These are phyloP conservation scores for Volvox reticuliferus DNA, from an alignment of 139 green algal genomes.

Conservation along the genomic window DNA sequence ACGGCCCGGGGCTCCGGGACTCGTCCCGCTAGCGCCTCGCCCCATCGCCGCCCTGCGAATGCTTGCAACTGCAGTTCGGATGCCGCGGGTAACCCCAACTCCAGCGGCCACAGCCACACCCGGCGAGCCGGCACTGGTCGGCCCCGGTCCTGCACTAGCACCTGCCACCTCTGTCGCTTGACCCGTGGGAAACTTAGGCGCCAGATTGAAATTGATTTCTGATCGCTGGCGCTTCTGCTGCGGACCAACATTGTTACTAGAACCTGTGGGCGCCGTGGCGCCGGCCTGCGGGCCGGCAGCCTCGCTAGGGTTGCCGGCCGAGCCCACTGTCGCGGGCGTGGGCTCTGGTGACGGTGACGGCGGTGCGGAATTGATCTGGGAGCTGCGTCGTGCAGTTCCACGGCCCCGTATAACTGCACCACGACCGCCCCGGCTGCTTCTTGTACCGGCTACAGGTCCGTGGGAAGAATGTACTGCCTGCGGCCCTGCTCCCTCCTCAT, in stretches of 20 bases:
- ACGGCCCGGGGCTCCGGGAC: background rate
- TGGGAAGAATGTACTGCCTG: background rate
- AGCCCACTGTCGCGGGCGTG: no score
- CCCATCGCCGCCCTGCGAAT: background rate
- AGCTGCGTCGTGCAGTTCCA: background rate
- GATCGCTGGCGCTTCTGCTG: slow-evolving; percentile 36
- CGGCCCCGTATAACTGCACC: background rate
- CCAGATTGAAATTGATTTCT: slow-evolving; percentile 21
- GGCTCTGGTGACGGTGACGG: background rate
- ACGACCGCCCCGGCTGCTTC: background rate
- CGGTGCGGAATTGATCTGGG: background rate
- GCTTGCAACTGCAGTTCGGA: background rate
- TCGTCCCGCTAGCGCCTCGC: background rate
- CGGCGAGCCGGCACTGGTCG: background rate
- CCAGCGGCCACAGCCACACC: background rate
- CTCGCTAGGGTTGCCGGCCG: background rate
- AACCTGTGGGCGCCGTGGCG: background rate
- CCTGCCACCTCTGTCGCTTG: background rate
- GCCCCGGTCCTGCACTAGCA: background rate
- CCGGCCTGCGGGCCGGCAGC: background rate
- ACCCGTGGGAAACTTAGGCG: background rate
- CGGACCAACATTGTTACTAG: background rate
- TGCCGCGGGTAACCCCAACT: background rate
- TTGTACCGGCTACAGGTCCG: background rate
- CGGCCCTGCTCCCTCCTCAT: background rate